These are phyloP conservation scores for Sporothrix pallida DNA, from an alignment of 2,329 filamentous ascomycete species.

Conservation along the genomic window DNA sequence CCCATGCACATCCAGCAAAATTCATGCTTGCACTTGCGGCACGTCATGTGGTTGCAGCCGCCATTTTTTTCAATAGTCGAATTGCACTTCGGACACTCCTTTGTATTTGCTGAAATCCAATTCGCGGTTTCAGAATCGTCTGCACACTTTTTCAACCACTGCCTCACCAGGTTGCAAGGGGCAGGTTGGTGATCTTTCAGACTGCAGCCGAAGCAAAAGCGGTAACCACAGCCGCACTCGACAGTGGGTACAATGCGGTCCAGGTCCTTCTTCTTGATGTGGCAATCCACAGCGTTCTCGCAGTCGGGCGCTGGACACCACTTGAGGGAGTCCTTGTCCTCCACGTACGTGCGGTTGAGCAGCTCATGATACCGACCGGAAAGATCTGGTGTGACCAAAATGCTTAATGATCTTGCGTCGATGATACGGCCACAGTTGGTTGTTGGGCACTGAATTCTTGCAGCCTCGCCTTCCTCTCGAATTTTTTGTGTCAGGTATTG, in stretches of 20 bases:
- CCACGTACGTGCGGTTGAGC: conserved; percentile 91
- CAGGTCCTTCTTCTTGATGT: conserved; percentile 85
- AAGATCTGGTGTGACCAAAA: conserved; percentile 68
- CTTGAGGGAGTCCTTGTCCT: conserved; percentile 92
- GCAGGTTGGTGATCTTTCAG: conserved; percentile 90
- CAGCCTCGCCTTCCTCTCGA: conserved; percentile 91
- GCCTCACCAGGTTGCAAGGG: conserved; percentile 88
- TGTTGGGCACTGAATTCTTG: conserved; percentile 89
- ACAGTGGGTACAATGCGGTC: conserved; percentile 88
- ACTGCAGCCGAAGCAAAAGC: conserved; percentile 95
- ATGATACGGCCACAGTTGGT: conserved; percentile 88
- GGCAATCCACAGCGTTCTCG: conserved; percentile 87
- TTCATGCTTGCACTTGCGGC: conserved; percentile 91
- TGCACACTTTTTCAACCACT: conserved; percentile 97
- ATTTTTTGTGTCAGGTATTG: conserved; percentile 95
- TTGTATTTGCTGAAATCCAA: conserved; percentile 99
- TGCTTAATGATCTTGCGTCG: conserved; percentile 83
- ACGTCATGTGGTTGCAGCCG: conserved; percentile 98
- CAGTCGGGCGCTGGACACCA: conserved; percentile 99
- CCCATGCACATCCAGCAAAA: conserved; percentile 99
- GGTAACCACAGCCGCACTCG: conserved; percentile 79
- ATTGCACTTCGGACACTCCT: conserved; percentile 94
- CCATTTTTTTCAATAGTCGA: conserved; percentile 99
- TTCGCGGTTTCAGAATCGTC: conserved; percentile 98
- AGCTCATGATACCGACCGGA: conserved; percentile 76